These are phyloP conservation scores for Tricladium varicosporioides DNA, from an alignment of 2,329 filamentous ascomycete genomes.

Conservation along the genomic window DNA sequence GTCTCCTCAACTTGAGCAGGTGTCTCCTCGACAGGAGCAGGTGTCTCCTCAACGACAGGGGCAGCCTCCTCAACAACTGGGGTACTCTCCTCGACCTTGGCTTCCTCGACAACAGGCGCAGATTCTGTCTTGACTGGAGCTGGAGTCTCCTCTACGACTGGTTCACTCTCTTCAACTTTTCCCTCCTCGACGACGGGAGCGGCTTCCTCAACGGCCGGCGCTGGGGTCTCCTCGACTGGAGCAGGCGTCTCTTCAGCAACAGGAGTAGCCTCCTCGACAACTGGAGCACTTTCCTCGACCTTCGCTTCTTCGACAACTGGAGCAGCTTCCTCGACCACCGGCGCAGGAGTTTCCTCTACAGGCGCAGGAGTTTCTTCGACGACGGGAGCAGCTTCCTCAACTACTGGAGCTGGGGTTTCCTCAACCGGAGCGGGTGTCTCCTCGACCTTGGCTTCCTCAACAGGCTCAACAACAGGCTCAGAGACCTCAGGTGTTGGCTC, in stretches of 20 bases:
- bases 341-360: neutral
- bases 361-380: slow-evolving; percentile 1
- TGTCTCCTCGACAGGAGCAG: neutral
- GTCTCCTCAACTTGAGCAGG: neutral
- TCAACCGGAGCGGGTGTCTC: neutral
- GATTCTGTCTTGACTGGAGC: no score
- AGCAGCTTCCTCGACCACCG: neutral
- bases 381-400: neutral
- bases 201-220: neutral
- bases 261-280: no score
- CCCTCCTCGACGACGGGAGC: slow-evolving; percentile 1
- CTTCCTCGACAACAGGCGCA: no score
- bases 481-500: neutral
- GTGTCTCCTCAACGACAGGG: neutral
- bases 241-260: neutral
- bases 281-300: neutral
- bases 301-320: no score
- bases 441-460: neutral
- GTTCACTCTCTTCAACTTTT: no score
- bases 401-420: neutral
- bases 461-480: neutral
- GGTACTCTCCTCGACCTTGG: neutral
- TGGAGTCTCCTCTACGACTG: neutral
- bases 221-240: neutral
- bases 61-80: neutral